A percentile compares a stretch with the other conserved stretches of the same genome.
Conservation (phyloP, 2,329 filamentous ascomycete genomes). For the Aspergillus floridensis region DNA sequence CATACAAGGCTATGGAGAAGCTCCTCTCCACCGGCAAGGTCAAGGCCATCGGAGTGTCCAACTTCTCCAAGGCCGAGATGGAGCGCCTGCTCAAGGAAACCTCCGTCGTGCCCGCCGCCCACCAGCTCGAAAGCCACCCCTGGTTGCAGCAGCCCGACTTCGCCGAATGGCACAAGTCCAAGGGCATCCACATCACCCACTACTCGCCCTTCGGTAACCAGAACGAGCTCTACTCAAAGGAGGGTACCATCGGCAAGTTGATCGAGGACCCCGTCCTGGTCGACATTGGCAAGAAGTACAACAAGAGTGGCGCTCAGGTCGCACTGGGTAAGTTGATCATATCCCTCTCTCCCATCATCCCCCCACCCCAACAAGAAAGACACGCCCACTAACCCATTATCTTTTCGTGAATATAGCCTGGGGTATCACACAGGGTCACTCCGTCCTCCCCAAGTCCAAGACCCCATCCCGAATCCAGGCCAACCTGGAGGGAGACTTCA, state of each 20-base stretch:
- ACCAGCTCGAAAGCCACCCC: conserved; percentile 54
- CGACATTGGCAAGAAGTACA: conserved; percentile 53
- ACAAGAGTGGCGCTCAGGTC: conserved; percentile 52
- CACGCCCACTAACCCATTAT: not conserved
- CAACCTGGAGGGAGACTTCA: conserved; percentile 55
- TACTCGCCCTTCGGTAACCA: conserved; percentile 57
- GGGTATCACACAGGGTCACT: conserved; percentile 52
- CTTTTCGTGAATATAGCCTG: conserved; percentile 41
- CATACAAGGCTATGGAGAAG: conserved; percentile 52
- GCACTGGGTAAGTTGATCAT: conserved; percentile 41
- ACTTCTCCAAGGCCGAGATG: conserved; percentile 51
- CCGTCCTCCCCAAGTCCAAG: conserved; percentile 55
- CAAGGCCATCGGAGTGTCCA: conserved; percentile 54
- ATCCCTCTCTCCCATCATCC: not conserved
- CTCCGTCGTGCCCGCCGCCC: conserved; percentile 47
- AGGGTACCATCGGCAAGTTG: conserved; percentile 46
- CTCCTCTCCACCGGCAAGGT: conserved; percentile 42
- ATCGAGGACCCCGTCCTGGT: conserved; percentile 52
- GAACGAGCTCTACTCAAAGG: conserved; percentile 49
- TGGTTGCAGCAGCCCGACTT: conserved; percentile 53
- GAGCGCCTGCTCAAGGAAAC: conserved; percentile 47
- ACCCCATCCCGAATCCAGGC: conserved; percentile 42
- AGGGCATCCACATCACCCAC: conserved; percentile 54
- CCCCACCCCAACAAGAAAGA: not conserved
- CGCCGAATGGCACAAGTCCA: conserved; percentile 48